Percentiles rank a stretch among this genome's conserved stretches.
These are phyloP conservation scores for Tuber umbilicatum DNA, from an alignment of 495 filamentous ascomycete species.

Conservation along the genomic window DNA sequence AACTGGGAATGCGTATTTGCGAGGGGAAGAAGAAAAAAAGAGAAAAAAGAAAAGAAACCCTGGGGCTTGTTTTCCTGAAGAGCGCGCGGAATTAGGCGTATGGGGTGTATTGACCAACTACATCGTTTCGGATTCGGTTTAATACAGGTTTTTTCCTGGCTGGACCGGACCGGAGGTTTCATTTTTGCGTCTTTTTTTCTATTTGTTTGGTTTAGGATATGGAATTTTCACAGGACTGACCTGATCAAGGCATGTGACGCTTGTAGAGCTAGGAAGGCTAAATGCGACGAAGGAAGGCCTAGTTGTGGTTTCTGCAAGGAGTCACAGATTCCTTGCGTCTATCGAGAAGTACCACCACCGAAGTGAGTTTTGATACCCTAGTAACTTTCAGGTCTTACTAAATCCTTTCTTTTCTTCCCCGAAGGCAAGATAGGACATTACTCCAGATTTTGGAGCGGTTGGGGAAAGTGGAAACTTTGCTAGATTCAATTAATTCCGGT, in stretches of 20 bases:
- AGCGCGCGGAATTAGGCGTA: slow-evolving; percentile 8
- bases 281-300: slow-evolving; percentile 58
- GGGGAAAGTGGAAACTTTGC: slow-evolving; percentile 37
- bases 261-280: slow-evolving; percentile 58
- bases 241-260: slow-evolving; percentile 53
- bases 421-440: slow-evolving; percentile 41
- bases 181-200: neutral
- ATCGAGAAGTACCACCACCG: slow-evolving; percentile 56
- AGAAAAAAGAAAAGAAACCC: neutral
- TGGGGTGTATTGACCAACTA: neutral
- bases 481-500: slow-evolving; percentile 35
- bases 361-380: slow-evolving; percentile 46
- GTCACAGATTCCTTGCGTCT: slow-evolving; percentile 52
- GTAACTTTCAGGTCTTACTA: slow-evolving; percentile 11
- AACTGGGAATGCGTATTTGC: neutral
- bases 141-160: neutral
- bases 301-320: slow-evolving; percentile 57
- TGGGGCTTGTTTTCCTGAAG: neutral
- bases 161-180: neutral
- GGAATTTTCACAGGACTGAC: neutral
- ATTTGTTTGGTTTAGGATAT: neutral
- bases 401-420: slow-evolving; percentile 8
- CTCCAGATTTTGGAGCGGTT: slow-evolving; percentile 41
- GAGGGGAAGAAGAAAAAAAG: neutral
- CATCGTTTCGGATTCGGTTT: neutral